phyloP scores from a whole-genome alignment of 73 alveolate species.

The Effrenium voratum region DNA sequence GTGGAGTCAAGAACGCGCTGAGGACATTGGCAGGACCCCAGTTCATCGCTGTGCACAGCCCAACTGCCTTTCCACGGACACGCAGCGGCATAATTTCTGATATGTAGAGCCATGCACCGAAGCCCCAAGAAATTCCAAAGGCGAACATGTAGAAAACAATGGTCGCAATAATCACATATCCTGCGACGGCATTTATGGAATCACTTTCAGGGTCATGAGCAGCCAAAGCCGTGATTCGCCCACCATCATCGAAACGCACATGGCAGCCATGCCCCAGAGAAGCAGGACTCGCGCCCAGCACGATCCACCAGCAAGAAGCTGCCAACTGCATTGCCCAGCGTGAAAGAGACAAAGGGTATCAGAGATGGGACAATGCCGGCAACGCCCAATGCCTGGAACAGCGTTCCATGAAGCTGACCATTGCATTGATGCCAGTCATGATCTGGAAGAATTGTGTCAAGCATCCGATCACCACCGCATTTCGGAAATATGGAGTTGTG shows the following conservation, averaged over 20 bases:
- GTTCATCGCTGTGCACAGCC: conserved; percentile 74
- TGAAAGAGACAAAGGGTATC: conserved; percentile 39
- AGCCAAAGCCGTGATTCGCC: neutral
- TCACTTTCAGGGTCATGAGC: conserved; percentile 27
- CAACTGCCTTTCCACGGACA: conserved; percentile 81
- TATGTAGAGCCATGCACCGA: conserved; percentile 78
- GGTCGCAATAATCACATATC: conserved; percentile 29
- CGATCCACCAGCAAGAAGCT: conserved; percentile 68
- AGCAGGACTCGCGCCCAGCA: conserved; percentile 59
- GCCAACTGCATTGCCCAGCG: conserved; percentile 32
- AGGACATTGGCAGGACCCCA: conserved; percentile 74
- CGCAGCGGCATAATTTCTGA: conserved; percentile 85
- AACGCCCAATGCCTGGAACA: conserved; percentile 35
- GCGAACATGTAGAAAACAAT: conserved; percentile 56
- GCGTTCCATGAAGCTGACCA: conserved; percentile 63
- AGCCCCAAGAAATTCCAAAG: conserved; percentile 81
- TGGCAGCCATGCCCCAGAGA: conserved; percentile 39
- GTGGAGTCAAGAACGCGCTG: conserved; percentile 68
- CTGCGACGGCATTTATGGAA: neutral
- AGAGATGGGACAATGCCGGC: conserved; percentile 26
- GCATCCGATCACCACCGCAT: conserved; percentile 68
- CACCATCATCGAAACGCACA: conserved; percentile 63
- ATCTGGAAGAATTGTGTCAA: conserved; percentile 48
- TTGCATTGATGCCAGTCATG: conserved; percentile 71
- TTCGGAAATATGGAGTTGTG: conserved; percentile 61